Conservation (phyloP, 2,329 filamentous ascomycete species). For the Colletotrichum destructivum region DNA sequence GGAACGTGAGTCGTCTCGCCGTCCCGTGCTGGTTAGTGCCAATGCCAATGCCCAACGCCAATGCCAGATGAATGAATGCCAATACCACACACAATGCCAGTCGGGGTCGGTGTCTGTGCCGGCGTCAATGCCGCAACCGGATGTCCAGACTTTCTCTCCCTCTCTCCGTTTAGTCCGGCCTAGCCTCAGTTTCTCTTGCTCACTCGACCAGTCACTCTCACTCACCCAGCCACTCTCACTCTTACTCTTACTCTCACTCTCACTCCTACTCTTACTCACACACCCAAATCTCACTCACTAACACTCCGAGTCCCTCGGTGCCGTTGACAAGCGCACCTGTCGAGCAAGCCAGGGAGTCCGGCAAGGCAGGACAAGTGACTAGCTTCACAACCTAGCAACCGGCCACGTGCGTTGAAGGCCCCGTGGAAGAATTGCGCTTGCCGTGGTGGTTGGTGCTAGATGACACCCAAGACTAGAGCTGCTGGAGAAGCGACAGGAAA, state of each 20-base stretch:
- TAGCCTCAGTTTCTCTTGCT: background rate
- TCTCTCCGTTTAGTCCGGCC: background rate
- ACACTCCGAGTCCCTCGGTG: background rate
- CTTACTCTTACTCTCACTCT: background rate
- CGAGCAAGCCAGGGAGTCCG: background rate
- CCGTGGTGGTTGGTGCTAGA: constrained; percentile 8
- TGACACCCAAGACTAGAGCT: constrained; percentile 20
- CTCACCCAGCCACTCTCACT: background rate
- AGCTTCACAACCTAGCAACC: constrained; percentile 7
- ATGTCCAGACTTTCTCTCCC: constrained; percentile 7
- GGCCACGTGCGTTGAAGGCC: constrained; percentile 11
- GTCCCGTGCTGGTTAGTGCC: constrained; percentile 26
- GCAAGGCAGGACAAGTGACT: constrained; percentile 18
- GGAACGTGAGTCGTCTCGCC: constrained; percentile 39
- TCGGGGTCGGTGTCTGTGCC: constrained; percentile 24
- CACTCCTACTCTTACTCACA: background rate
- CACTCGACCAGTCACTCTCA: background rate
- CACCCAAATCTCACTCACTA: no score
- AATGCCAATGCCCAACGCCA: constrained; percentile 27
- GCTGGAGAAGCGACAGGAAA: constrained; percentile 16
- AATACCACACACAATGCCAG: constrained; percentile 21
- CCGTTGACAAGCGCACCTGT: constrained; percentile 16
- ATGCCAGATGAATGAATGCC: constrained; percentile 36
- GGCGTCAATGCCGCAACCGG: constrained; percentile 29
- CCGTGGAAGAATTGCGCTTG: constrained; percentile 11